Evolutionary conservation across 352 stramenopile genomes (phyloP).

Genomic region (Globisporangium okanoganense): DNA sequence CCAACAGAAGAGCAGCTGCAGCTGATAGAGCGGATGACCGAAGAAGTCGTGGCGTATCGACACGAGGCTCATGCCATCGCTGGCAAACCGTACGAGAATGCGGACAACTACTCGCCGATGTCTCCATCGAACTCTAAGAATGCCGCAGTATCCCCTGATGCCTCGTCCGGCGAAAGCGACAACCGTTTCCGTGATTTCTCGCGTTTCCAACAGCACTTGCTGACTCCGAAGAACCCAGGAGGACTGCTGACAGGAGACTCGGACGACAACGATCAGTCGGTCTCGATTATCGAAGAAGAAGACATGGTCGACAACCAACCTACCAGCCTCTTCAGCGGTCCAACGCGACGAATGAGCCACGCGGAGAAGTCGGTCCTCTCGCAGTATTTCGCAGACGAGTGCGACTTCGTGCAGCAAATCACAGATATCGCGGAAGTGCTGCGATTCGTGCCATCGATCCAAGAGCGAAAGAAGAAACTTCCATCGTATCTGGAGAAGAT

Average conservation of each 20-base stretch:
- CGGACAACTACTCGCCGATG: slow-evolving; percentile 31
- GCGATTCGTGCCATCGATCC: slow-evolving; percentile 76
- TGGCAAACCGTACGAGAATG: slow-evolving; percentile 13
- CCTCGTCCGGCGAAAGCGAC: slow-evolving; percentile 37
- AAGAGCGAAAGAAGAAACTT: slow-evolving; percentile 76
- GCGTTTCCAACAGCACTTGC: slow-evolving; percentile 81
- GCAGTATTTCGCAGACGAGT: slow-evolving; percentile 84
- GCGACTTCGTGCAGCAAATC: slow-evolving; percentile 87
- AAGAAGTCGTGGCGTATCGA: slow-evolving; percentile 73
- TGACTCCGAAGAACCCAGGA: slow-evolving; percentile 63
- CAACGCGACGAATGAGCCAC: slow-evolving; percentile 69
- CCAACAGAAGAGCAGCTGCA: slow-evolving; percentile 83
- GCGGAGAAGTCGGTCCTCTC: slow-evolving; percentile 78
- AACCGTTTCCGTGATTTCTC: slow-evolving; percentile 83
- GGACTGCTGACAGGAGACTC: slow-evolving; percentile 39
- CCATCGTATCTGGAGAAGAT: slow-evolving; percentile 80
- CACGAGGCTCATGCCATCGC: slow-evolving; percentile 37
- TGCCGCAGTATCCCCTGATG: slow-evolving; percentile 14
- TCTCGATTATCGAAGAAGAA: slow-evolving; percentile 59
- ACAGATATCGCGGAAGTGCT: slow-evolving; percentile 83
- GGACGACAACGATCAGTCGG: slow-evolving; percentile 35
- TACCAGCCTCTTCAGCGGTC: slow-evolving; percentile 69
- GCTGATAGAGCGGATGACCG: slow-evolving; percentile 72
- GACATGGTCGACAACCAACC: slow-evolving; percentile 62
- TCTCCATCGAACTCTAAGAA: slow-evolving; percentile 32